Conservation (phyloP, 352 stramenopile species). For the Phytophthora sansomeana region DNA sequence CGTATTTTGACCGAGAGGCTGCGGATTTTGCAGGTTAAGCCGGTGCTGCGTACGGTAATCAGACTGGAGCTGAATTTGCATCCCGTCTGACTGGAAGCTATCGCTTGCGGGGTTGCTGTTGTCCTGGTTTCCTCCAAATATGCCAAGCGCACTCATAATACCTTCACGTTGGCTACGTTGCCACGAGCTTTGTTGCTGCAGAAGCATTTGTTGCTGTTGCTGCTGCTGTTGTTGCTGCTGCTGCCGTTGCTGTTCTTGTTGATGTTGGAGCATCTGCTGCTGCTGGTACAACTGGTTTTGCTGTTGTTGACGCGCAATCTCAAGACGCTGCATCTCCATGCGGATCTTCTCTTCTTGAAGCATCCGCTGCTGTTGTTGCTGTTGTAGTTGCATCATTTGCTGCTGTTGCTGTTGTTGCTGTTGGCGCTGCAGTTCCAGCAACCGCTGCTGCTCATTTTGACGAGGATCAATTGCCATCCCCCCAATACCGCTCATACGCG, state of each 20-base stretch:
- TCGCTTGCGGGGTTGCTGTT: constrained; percentile 33
- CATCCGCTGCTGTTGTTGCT: constrained; percentile 80
- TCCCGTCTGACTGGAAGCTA: constrained; percentile 41
- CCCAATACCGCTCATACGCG: constrained; percentile 25
- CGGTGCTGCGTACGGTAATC: constrained; percentile 60
- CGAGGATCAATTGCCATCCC: constrained; percentile 31
- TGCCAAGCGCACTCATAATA: constrained; percentile 80
- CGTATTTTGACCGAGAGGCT: constrained; percentile 29
- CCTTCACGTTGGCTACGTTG: constrained; percentile 75
- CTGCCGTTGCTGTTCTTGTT: constrained; percentile 74
- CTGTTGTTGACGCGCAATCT: constrained; percentile 77
- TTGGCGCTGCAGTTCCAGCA: constrained; percentile 69
- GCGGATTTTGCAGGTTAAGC: constrained; percentile 28
- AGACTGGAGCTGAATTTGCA: constrained; percentile 62
- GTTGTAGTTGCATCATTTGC: constrained; percentile 67
- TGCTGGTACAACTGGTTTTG: constrained; percentile 66
- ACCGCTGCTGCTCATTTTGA: constrained; percentile 65
- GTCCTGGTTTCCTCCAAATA: constrained; percentile 61
- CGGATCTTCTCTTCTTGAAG: constrained; percentile 84
- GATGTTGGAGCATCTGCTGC: constrained; percentile 68
- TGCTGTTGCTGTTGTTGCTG: constrained; percentile 58
- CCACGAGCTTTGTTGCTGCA: constrained; percentile 84
- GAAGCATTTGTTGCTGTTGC: constrained; percentile 71
- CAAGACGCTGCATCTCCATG: constrained; percentile 83
- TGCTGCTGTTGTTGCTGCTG: constrained; percentile 68